Evolutionary conservation across 805 yeast genomes (phyloP).

Genomic region (Tetrapisispora arboricola): DNA sequence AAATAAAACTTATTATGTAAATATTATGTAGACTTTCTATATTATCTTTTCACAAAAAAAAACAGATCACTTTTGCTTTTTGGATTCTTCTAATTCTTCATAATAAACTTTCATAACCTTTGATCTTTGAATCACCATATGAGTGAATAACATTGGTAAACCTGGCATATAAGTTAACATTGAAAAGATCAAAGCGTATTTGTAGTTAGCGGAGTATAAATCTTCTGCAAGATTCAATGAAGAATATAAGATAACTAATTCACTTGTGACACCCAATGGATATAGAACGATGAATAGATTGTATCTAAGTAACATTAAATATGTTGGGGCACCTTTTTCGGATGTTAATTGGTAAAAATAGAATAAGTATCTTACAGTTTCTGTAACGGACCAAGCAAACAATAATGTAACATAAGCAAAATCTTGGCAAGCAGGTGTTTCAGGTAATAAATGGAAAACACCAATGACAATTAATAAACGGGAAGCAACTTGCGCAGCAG

Average conservation of each 20-base stretch:
- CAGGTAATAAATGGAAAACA: constrained; percentile 67
- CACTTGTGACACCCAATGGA: constrained; percentile 89
- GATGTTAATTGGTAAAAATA: constrained; percentile 34
- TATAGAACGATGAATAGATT: constrained; percentile 72
- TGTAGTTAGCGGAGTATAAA: constrained; percentile 41
- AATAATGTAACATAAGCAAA: constrained; percentile 57
- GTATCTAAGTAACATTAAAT: constrained; percentile 70
- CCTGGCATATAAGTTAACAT: constrained; percentile 77
- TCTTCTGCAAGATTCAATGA: constrained; percentile 61
- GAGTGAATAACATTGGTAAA: constrained; percentile 68
- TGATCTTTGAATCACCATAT: constrained; percentile 82
- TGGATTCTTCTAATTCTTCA: constrained; percentile 6
- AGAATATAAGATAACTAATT: constrained; percentile 55
- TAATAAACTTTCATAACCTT: constrained; percentile 48
- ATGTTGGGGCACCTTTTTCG: constrained; percentile 41
- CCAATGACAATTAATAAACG: constrained; percentile 78
- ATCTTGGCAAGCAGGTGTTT: constrained; percentile 38
- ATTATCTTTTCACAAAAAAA: no score
- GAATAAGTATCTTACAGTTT: constrained; percentile 77
- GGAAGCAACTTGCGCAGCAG: constrained; percentile 79
- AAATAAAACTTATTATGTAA: no score
- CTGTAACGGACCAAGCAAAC: constrained; percentile 91
- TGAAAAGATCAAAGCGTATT: constrained; percentile 43
- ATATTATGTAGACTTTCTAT: no score
- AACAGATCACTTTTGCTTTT: background rate